A percentile compares a stretch with the other conserved stretches of the same genome.
These are phyloP conservation scores for Wickerhamiella infanticola DNA, from an alignment of 1,139 yeast species.

Conservation along the genomic window DNA sequence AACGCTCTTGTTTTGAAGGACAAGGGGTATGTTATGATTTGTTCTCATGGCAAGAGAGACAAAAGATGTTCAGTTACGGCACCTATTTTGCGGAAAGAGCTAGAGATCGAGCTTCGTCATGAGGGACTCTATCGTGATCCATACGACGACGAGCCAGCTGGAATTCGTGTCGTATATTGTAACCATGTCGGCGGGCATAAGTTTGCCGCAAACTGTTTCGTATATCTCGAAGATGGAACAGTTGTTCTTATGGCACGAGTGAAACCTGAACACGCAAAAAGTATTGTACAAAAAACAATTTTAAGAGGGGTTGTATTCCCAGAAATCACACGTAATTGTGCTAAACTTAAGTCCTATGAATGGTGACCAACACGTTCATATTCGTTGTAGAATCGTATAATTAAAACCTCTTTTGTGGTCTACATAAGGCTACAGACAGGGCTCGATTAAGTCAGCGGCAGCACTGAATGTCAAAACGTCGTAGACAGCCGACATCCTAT, in stretches of 20 bases:
- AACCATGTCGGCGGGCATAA: slow-evolving; percentile 96
- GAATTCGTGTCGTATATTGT: slow-evolving; percentile 51
- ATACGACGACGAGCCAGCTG: slow-evolving; percentile 54
- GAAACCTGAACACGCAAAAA: slow-evolving; percentile 56
- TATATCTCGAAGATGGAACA: slow-evolving; percentile 59
- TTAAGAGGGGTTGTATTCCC: slow-evolving; percentile 59
- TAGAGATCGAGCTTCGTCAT: slow-evolving; percentile 59
- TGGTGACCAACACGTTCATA: slow-evolving; percentile 9
- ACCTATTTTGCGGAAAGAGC: slow-evolving; percentile 71
- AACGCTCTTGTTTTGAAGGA: slow-evolving; percentile 17
- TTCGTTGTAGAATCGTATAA: too few species aligned
- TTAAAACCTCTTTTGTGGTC: too few species aligned
- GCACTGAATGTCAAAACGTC: neutral
- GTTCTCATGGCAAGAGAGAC: slow-evolving; percentile 85
- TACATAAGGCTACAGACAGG: too few species aligned
- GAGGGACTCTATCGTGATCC: slow-evolving; percentile 55
- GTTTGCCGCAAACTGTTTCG: slow-evolving; percentile 72
- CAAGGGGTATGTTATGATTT: slow-evolving; percentile 50
- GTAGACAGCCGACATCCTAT: neutral
- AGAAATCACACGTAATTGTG: slow-evolving; percentile 44
- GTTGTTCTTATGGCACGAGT: slow-evolving; percentile 82
- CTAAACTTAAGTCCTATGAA: slow-evolving; percentile 8
- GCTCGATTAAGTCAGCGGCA: too few species aligned
- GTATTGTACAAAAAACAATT: slow-evolving; percentile 62
- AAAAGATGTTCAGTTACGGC: slow-evolving; percentile 91